Evolutionary conservation across 495 filamentous ascomycete species (phyloP).

Genomic region (Aspergillus leporis): DNA sequence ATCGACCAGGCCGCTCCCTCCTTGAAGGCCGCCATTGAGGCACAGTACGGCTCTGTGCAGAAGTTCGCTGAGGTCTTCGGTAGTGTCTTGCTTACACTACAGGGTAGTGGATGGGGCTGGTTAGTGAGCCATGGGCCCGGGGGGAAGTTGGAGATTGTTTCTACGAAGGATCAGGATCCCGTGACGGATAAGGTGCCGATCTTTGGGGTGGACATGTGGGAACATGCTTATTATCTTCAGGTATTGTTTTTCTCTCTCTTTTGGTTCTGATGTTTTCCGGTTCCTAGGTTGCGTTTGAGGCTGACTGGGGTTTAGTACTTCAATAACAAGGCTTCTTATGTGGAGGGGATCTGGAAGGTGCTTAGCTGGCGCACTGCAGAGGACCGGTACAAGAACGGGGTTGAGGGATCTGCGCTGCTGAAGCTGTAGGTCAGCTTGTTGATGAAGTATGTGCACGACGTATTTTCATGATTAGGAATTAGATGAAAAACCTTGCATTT

Average conservation of each 20-base stretch:
- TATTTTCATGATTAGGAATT: slow-evolving; percentile 3
- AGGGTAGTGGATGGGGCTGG: slow-evolving; percentile 96
- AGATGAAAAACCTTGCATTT: too few relatives aligned
- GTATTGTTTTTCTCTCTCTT: slow-evolving; percentile 27
- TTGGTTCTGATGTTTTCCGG: slow-evolving; percentile 4
- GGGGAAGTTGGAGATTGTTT: slow-evolving; percentile 65
- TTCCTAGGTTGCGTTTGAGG: slow-evolving; percentile 1
- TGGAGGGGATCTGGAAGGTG: slow-evolving; percentile 91
- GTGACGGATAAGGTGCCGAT: slow-evolving; percentile 76
- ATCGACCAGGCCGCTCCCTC: slow-evolving; percentile 55
- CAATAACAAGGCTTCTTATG: slow-evolving; percentile 96
- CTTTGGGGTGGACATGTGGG: slow-evolving; percentile 96
- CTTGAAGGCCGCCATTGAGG: slow-evolving; percentile 60
- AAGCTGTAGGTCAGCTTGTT: slow-evolving; percentile 23
- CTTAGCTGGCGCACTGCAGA: slow-evolving; percentile 94
- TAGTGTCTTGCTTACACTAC: slow-evolving; percentile 73
- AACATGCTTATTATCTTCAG: slow-evolving; percentile 72
- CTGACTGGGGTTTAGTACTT: slow-evolving; percentile 67
- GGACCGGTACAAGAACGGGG: slow-evolving; percentile 60
- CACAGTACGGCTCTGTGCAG: slow-evolving; percentile 69
- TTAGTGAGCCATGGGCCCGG: slow-evolving; percentile 74
- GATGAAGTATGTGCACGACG: too few relatives aligned
- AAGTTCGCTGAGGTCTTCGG: slow-evolving; percentile 69
- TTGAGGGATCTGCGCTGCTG: slow-evolving; percentile 23
- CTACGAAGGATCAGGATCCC: slow-evolving; percentile 88